phyloP scores from a whole-genome alignment of 495 filamentous ascomycete genomes.

The Aspergillus panamensis region DNA sequence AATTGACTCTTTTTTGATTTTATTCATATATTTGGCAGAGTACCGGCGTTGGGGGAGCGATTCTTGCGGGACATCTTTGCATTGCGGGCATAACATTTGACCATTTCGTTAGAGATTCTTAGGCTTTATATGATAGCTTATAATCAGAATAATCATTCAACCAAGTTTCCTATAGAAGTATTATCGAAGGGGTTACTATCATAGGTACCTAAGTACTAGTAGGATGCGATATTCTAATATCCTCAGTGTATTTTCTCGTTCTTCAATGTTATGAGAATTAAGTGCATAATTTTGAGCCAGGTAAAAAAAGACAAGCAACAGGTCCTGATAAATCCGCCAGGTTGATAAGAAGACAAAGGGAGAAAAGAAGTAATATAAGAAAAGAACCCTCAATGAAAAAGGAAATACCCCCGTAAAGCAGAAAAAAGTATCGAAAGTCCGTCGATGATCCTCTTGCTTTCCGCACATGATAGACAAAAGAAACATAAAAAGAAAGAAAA shows the following conservation, averaged over 20 bases:
- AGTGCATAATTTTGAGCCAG: no score
- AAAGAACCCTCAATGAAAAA: background rate
- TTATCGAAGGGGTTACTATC: no score
- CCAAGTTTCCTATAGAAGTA: no score
- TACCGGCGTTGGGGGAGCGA: background rate
- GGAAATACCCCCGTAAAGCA: background rate
- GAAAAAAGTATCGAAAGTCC: background rate
- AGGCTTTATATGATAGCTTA: background rate
- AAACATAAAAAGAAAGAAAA: background rate
- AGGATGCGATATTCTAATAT: no score
- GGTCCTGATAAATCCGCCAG: no score
- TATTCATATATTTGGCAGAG: background rate
- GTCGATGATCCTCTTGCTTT: background rate
- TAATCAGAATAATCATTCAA: background rate
- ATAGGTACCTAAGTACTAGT: no score
- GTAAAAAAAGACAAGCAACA: no score
- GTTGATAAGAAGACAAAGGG: background rate
- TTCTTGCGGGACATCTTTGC: background rate
- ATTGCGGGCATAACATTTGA: background rate
- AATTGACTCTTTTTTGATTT: background rate
- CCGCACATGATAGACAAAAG: background rate
- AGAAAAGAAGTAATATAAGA: constrained; percentile 8
- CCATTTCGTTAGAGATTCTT: background rate
- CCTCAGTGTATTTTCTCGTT: no score
- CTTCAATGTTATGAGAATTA: no score